A percentile compares a stretch with the other conserved stretches of the same genome.
These are phyloP conservation scores for Lentinula lateritia DNA, from an alignment of 768 basidiomycete genomes.

Conservation along the genomic window DNA sequence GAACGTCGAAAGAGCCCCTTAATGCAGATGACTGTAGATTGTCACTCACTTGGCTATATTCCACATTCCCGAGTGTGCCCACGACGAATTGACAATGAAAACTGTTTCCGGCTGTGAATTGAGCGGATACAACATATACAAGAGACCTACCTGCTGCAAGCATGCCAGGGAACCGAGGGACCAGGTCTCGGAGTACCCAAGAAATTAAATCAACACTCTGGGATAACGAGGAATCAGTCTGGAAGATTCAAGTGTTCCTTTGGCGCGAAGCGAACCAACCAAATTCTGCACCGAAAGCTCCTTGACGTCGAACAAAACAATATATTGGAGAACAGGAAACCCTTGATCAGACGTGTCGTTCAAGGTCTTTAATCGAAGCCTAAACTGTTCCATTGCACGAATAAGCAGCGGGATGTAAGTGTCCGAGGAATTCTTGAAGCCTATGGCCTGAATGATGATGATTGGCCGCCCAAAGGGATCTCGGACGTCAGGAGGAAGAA, in stretches of 20 bases:
- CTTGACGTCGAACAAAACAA: slow-evolving; percentile 60
- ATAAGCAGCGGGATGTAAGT: slow-evolving; percentile 29
- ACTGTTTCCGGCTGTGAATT: slow-evolving; percentile 29
- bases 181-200: slow-evolving; percentile 61
- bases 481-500: slow-evolving; percentile 45
- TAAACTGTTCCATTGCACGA: slow-evolving; percentile 50
- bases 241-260: too few relatives aligned
- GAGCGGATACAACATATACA: slow-evolving; percentile 9
- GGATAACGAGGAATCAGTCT: neutral
- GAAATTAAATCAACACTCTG: slow-evolving; percentile 58
- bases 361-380: slow-evolving; percentile 48
- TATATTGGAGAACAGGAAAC: slow-evolving; percentile 55
- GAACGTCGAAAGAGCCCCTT: slow-evolving; percentile 4
- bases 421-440: slow-evolving; percentile 32
- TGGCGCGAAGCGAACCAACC: slow-evolving; percentile 32
- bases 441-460: slow-evolving; percentile 43
- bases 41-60: slow-evolving; percentile 47
- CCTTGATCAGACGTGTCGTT: slow-evolving; percentile 27
- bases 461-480: slow-evolving; percentile 68
- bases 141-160: slow-evolving; percentile 55
- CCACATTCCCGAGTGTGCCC: slow-evolving; percentile 69
- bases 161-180: slow-evolving; percentile 73
- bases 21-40: neutral
- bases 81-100: slow-evolving; percentile 70
- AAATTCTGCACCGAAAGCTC: slow-evolving; percentile 48